Evolutionary conservation across 179 eudicot genomes (phyloP), one percentile per base, ranked within the genome.

Genomic region (Carnegiea gigantea): DNA sequence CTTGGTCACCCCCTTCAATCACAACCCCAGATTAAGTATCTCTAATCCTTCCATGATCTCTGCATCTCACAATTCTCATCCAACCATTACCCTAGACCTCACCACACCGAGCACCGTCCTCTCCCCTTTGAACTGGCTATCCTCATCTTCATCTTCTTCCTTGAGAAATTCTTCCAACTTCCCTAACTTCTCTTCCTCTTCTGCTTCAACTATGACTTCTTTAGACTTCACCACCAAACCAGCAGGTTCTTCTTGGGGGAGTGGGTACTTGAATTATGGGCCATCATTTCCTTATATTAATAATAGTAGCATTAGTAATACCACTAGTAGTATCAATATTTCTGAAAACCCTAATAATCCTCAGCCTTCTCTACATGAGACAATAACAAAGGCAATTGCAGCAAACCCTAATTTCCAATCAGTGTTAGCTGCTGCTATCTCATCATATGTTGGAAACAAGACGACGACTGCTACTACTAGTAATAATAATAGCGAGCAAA

Each of bases 41-140:
- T 48, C 72, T 60, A 77, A 85, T 62, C 87, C 87, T 14, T 87
- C 87, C 46, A 88, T 83, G 79, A 88, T 64, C 86, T 89, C 80
- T 82, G 84, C 90, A n/a, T 90, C 79, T 70, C 92, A 64, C 62
- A 88, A 80, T 38, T 79, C 92, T 48, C 89, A 87, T 76, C 91
- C 98, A 33, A 92, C 96, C 9, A 86, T 91, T 80, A 93, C 96
- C 82, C 85, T 93, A 49, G 98, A 93, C 85, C 93, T 93, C 82
- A 93, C 96, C 75, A 49, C 86, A 20, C 79, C 86, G 4, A 86
- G 80, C 18, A 60, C 87, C 1, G 76, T 65, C 48, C 57, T 72
- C 79, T 73, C 85, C 70, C 82, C 85, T 13, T 82, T 76, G 54
- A 48, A 24, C 26, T 85, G 87, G 87, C 36, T 73, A 12, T 74